Evolutionary conservation across 2,329 filamentous ascomycete species (phyloP), one percentile per base, ranked within the genome.

Genomic region (Nemania sp.): DNA sequence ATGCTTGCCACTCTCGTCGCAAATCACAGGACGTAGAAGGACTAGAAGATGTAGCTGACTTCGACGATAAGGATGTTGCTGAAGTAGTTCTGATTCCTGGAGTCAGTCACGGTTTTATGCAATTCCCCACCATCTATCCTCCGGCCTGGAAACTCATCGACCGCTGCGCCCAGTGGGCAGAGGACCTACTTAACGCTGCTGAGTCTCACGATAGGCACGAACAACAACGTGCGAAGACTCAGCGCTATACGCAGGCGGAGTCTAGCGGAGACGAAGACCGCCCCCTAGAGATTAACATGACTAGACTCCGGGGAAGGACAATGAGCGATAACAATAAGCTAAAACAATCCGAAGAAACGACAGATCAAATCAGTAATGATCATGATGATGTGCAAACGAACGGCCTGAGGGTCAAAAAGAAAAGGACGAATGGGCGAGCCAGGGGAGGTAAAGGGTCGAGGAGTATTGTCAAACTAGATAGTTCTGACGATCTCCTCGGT

Each of bases 71-170:
- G 64, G 87, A 91, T 36, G 83, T 86, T 48, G 86, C 91, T 0
- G 91, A 97, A 66, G 89, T 97, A 1, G 83, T 86, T 15, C 77
- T 97, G 20, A 86, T 99, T 4, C 91, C 92, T 0, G 92, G 93
- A 0, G 90, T 96, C 43, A 91, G 86, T 3, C 94, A 99, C 66
- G 94, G 94, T 1, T 99, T 99, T 71, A 74, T 97, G 63, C 92
- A 97, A 68, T 96, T 99, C 67, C 90, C 91, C 0, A 80, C 83
- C 1, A 78, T 97, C 3, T 99, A 95, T 63, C 91, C 91, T 0
- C 90, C 94, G 7, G 92, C 90, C 1, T 96, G 91, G 90, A 88
- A 87, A 65, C 87, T 95, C 67, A 89, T 97, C 63, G 84, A 88
- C 60, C 82, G 88, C 28, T 90, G 89, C 59, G 87, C 85, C 0